Base-by-base conservation (phyloP, 2,329 filamentous ascomycete genomes). In the Piedraia hortae region DNA sequence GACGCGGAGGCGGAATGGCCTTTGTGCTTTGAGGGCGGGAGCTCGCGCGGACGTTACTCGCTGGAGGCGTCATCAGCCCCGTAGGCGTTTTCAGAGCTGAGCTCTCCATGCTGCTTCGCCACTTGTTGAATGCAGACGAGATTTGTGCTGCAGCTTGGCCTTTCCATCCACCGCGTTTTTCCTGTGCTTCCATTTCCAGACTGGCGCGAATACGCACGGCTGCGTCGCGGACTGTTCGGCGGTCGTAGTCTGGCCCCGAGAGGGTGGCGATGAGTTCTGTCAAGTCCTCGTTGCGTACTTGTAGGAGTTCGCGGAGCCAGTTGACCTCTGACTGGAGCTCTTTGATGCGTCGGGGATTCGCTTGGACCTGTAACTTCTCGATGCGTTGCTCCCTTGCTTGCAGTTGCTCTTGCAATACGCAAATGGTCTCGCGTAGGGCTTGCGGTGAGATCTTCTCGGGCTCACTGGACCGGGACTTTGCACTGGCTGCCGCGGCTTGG, bases 81-180 rank as follows among this genome's bases (percentile, higher is more conserved):
- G 69, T 10, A 80, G 53, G 28, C 77, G 68, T 21, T 55, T 62
- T 1, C 20, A 42, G 24, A 3, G 37, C 28, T 11, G 43, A 44
- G 26, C 43, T 47, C 18, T 50, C 47, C 29, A 50, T 46, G 12
- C 59, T 62, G 41, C 71, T 82, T 23, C 80, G 68, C 82, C 82
- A 91, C 44, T 70, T 90, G 20, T 77, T 80, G 63, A 80, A 89
- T n/a, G 78, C 82, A n/a, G 78, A 77, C n/a, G 77, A 75, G 12
- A 90, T 71, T 40, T 89, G 69, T 4, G 74, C 75, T 9, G 89
- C 70, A 14, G 77, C 67, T 3, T 80, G 82, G 6, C 26, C n/a
- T 17, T 28, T 23, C 18, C 32, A 67, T 24, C 75, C 68, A 27
- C 85, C 62, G 44, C 93, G 82, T 22, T 77, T 74, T 47, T 91